phyloP scores from a whole-genome alignment of 2,329 filamentous ascomycete species.

The Zelopaecilomyces penicillatus region DNA sequence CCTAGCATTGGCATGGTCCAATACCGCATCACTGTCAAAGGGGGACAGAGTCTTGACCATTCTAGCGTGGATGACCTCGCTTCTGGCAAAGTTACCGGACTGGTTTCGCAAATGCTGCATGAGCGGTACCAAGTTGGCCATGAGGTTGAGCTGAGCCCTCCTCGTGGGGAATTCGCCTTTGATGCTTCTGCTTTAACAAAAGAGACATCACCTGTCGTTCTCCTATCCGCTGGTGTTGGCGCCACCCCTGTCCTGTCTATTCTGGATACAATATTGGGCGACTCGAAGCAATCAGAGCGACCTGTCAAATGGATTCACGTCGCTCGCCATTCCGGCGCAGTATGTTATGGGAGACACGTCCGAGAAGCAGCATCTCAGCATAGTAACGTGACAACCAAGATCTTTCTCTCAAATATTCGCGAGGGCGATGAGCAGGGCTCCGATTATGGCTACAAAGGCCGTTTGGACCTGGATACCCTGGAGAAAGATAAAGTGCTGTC shows the following conservation, averaged over 20 bases:
- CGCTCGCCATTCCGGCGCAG: constrained; percentile 39
- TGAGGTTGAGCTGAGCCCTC: constrained; percentile 46
- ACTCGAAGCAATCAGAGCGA: constrained; percentile 22
- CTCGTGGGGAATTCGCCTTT: constrained; percentile 25
- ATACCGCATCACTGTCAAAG: constrained; percentile 70
- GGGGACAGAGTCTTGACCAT: constrained; percentile 36
- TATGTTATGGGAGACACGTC: constrained; percentile 50
- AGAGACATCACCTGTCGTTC: constrained; percentile 45
- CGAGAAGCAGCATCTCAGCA: constrained; percentile 31
- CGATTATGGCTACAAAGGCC: constrained; percentile 52
- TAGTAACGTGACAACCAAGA: constrained; percentile 29
- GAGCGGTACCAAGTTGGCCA: constrained; percentile 40
- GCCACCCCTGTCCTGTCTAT: constrained; percentile 60
- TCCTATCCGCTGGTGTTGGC: constrained; percentile 62
- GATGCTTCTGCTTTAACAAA: constrained; percentile 17
- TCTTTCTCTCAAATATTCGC: constrained; percentile 48
- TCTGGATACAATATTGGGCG: constrained; percentile 42
- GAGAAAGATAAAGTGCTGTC: constrained; percentile 46
- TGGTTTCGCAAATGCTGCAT: constrained; percentile 48
- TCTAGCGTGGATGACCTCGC: constrained; percentile 24
- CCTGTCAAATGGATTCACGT: constrained; percentile 57
- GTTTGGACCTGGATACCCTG: constrained; percentile 50
- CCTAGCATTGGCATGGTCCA: constrained; percentile 39
- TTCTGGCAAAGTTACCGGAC: constrained; percentile 30
- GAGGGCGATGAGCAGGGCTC: constrained; percentile 37